A percentile compares a stretch with the other conserved stretches of the same genome.
phyloP scores from a whole-genome alignment of 306 rosid genomes.

The apple (Malus domestica) region DNA sequence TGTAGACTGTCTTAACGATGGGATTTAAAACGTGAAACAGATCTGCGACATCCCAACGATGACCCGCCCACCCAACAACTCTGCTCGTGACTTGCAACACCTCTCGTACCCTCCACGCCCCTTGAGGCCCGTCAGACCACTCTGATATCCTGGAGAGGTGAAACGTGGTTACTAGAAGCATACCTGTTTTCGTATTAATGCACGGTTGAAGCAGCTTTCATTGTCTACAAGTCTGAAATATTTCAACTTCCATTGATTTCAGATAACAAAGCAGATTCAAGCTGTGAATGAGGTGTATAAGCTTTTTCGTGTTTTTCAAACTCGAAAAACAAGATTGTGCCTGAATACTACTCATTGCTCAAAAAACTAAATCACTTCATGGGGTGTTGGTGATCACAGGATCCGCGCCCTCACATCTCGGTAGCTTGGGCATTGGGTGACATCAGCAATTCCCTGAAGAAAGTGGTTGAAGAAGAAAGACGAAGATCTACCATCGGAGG shows the following conservation, averaged over 20 bases:
- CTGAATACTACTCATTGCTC: too few relatives aligned
- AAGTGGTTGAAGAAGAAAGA: slow-evolving; percentile 38
- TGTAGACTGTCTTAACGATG: too few relatives aligned
- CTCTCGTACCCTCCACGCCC: too few relatives aligned
- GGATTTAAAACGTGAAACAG: too few relatives aligned
- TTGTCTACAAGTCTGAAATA: neutral
- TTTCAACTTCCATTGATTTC: slow-evolving; percentile 25
- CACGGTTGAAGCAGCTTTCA: neutral
- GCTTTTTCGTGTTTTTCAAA: slow-evolving; percentile 6
- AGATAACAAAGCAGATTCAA: slow-evolving; percentile 75
- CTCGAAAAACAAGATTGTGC: too few relatives aligned
- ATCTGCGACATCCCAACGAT: too few relatives aligned
- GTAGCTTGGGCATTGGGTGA: slow-evolving; percentile 78
- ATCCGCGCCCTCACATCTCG: slow-evolving; percentile 87
- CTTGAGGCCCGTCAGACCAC: too few relatives aligned
- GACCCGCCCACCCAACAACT: neutral
- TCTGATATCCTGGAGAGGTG: too few relatives aligned
- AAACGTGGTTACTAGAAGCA: too few relatives aligned
- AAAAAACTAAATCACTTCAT: neutral
- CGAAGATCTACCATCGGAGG: slow-evolving; percentile 27
- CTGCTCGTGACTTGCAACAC: too few relatives aligned
- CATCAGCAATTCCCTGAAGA: slow-evolving; percentile 42
- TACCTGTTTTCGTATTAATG: neutral
- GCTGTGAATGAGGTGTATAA: slow-evolving; percentile 66
- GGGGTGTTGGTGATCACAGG: slow-evolving; percentile 30